Percentiles rank a stretch among this genome's conserved stretches.
Conservation (phyloP, 2,329 filamentous ascomycete species). For the Venturia asperata region DNA sequence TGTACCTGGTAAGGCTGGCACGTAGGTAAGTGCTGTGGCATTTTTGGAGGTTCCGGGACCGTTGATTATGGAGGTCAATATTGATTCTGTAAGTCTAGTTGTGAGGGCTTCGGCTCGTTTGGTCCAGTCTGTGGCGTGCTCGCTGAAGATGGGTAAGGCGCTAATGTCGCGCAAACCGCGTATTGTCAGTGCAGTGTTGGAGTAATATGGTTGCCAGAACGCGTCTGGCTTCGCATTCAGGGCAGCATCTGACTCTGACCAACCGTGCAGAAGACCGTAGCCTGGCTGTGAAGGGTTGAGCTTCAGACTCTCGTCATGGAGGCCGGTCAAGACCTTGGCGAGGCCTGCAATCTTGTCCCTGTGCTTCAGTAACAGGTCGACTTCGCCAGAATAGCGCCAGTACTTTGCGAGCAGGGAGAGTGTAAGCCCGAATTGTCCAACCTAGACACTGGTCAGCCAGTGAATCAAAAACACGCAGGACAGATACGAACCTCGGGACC, state of each 20-base stretch:
- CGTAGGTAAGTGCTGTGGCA: conserved; percentile 2
- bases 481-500: conserved; percentile 12
- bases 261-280: conserved; percentile 17
- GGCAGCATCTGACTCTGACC: conserved; percentile 14
- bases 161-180: conserved; percentile 17
- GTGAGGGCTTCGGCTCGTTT: conserved; percentile 6
- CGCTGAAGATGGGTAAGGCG: background rate
- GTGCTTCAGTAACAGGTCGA: conserved; percentile 7
- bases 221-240: conserved; percentile 11
- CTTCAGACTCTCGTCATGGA: conserved; percentile 15
- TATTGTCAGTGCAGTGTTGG: conserved; percentile 15
- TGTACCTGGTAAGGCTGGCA: conserved; percentile 10
- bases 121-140: conserved; percentile 4
- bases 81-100: background rate
- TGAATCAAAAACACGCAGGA: background rate
- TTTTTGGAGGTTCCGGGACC: background rate
- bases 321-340: conserved; percentile 4
- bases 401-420: conserved; percentile 18
- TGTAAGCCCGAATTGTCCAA: conserved; percentile 16
- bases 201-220: conserved; percentile 17
- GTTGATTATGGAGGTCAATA: background rate
- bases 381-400: conserved; percentile 9
- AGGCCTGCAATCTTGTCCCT: conserved; percentile 16
- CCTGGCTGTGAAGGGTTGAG: background rate
- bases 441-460: background rate